phyloP scores from a whole-genome alignment of 345 rosid species.

The Arabis hirsuta region DNA sequence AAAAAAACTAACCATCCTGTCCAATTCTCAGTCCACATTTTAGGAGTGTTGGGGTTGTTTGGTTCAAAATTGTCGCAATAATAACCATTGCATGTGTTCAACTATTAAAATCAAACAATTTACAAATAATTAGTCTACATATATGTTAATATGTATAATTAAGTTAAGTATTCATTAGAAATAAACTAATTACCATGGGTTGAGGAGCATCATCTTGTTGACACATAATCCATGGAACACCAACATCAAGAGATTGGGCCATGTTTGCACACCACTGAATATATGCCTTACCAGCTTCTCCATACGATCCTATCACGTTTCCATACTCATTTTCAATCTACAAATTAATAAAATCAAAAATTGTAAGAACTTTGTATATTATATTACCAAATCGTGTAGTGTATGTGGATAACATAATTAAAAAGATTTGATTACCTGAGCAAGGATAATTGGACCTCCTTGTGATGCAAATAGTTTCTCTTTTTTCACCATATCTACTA shows the following conservation, averaged over 20 bases:
- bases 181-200: slow-evolving; percentile 45
- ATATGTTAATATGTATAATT: background rate
- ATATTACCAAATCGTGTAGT: slow-evolving; percentile 1
- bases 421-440: slow-evolving; percentile 60
- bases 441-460: slow-evolving; percentile 78
- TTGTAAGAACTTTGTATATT: background rate
- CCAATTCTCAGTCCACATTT: slow-evolving; percentile 78
- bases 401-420: background rate
- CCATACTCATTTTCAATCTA: slow-evolving; percentile 53
- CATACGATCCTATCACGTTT: slow-evolving; percentile 40
- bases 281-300: slow-evolving; percentile 40
- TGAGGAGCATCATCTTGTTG: slow-evolving; percentile 54
- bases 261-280: slow-evolving; percentile 45
- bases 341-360: background rate
- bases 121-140: background rate
- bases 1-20: slow-evolving; percentile 55
- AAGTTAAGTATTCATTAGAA: background rate
- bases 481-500: slow-evolving; percentile 62
- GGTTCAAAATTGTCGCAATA: slow-evolving; percentile 57
- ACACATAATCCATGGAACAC: slow-evolving; percentile 71
- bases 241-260: slow-evolving; percentile 49
- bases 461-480: slow-evolving; percentile 71
- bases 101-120: slow-evolving; percentile 34
- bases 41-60: slow-evolving; percentile 49
- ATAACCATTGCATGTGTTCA: slow-evolving; percentile 59